Conservation (phyloP, 768 basidiomycete genomes). For the Naganishia vishniacii region DNA sequence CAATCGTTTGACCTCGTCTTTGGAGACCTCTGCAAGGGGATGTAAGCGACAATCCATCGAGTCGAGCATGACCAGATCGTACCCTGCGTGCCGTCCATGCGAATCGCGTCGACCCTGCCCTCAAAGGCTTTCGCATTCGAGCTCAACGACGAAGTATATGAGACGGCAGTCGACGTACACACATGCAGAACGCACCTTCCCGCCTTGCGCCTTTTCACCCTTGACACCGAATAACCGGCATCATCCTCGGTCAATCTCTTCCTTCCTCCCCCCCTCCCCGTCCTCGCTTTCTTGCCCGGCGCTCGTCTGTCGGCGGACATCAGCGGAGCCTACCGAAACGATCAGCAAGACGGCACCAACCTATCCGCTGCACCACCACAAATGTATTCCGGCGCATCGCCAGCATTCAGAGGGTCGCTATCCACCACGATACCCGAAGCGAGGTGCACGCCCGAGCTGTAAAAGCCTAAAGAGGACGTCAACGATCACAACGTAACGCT, state of each 20-base stretch:
- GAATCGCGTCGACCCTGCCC: conserved; percentile 19
- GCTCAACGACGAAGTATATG: not conserved
- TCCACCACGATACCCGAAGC: conserved; percentile 38
- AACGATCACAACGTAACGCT: not conserved
- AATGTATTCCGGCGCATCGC: conserved; percentile 46
- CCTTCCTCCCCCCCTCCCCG: not conserved
- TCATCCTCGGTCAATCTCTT: conserved; percentile 33
- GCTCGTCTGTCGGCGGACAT: conserved; percentile 11
- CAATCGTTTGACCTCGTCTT: conserved; percentile 13
- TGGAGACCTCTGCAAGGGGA: not conserved
- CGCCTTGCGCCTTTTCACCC: conserved; percentile 40
- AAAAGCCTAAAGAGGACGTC: conserved; percentile 36
- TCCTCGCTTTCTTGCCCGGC: conserved; percentile 14
- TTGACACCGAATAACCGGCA: conserved; percentile 38
- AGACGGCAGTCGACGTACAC: not conserved
- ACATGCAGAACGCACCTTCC: conserved; percentile 30
- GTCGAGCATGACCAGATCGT: not conserved
- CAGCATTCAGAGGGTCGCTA: conserved; percentile 18
- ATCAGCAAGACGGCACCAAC: conserved; percentile 26
- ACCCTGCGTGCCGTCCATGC: conserved; percentile 17
- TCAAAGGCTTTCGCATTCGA: conserved; percentile 19
- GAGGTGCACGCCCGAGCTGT: conserved; percentile 43
- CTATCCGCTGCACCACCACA: conserved; percentile 37
- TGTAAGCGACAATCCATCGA: not conserved
- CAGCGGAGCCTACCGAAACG: not conserved